Conservation (phyloP, 768 basidiomycete species). For the Mycena sanguinolenta region DNA sequence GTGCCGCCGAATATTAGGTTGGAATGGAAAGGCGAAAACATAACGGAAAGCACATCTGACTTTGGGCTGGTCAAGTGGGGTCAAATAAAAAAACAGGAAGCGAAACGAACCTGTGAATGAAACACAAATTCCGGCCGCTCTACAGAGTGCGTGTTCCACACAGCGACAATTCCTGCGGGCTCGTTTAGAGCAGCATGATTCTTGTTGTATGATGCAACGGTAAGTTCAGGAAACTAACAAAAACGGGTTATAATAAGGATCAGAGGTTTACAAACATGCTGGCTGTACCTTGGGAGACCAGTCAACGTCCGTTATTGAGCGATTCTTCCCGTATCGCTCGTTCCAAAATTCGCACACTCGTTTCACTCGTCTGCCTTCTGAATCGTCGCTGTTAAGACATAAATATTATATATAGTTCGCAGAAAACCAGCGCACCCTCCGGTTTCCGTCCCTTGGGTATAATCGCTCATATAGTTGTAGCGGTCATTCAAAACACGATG, state of each 20-base stretch:
- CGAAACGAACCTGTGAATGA: conserved; percentile 88
- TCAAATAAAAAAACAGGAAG: conserved; percentile 2
- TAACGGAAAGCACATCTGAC: conserved; percentile 98
- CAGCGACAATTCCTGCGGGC: conserved; percentile 95
- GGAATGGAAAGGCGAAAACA: conserved; percentile 97
- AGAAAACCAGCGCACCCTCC: conserved; percentile 71
- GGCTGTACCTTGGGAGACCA: conserved; percentile 93
- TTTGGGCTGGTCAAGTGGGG: conserved; percentile 49
- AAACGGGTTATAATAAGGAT: not conserved
- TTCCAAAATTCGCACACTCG: conserved; percentile 95
- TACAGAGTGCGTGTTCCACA: conserved; percentile 96
- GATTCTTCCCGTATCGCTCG: conserved; percentile 90
- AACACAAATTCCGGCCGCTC: conserved; percentile 98
- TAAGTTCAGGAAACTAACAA: conserved; percentile 91
- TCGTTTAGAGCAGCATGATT: conserved; percentile 94
- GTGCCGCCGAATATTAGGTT: conserved; percentile 98
- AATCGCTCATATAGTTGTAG: conserved; percentile 98
- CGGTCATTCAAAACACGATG: conserved; percentile 94
- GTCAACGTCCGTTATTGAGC: conserved; percentile 96
- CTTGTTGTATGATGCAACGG: conserved; percentile 97
- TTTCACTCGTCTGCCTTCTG: conserved; percentile 91
- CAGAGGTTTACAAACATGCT: not conserved
- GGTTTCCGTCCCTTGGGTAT: conserved; percentile 89
- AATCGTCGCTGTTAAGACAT: conserved; percentile 75
- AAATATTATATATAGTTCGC: conserved; percentile 10